phyloP scores from a whole-genome alignment of 495 filamentous ascomycete genomes.

The Peziza echinospora region DNA sequence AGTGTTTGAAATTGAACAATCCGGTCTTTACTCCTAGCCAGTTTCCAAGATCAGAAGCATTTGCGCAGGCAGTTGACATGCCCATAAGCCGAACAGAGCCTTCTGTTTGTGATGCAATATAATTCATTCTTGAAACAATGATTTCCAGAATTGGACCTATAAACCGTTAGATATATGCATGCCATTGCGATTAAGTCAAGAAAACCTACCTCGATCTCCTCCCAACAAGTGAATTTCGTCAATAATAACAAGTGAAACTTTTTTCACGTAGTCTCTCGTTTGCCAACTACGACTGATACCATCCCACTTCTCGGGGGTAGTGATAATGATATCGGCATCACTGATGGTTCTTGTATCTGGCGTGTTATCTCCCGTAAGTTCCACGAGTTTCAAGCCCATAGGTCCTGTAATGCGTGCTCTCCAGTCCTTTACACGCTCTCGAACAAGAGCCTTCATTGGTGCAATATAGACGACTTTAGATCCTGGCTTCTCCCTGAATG shows the following conservation, averaged over 20 bases:
- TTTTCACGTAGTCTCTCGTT: slow-evolving; percentile 80
- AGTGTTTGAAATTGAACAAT: slow-evolving; percentile 92
- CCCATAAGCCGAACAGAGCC: slow-evolving; percentile 74
- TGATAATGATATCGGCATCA: slow-evolving; percentile 94
- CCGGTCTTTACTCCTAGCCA: slow-evolving; percentile 97
- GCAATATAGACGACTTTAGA: slow-evolving; percentile 98
- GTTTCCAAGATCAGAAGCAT: slow-evolving; percentile 79
- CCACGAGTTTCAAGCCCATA: slow-evolving; percentile 78
- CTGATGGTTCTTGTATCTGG: slow-evolving; percentile 87
- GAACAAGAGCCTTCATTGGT: slow-evolving; percentile 95
- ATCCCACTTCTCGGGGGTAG: slow-evolving; percentile 98
- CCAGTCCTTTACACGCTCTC: slow-evolving; percentile 95
- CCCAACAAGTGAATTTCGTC: slow-evolving; percentile 96
- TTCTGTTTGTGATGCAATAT: slow-evolving; percentile 84
- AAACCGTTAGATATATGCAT: no score
- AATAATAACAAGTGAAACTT: slow-evolving; percentile 92
- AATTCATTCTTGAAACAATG: slow-evolving; percentile 98
- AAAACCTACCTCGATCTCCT: slow-evolving; percentile 58
- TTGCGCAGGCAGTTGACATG: slow-evolving; percentile 96
- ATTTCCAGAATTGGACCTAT: slow-evolving; percentile 81
- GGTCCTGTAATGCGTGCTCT: slow-evolving; percentile 56
- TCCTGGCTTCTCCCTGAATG: slow-evolving; percentile 82
- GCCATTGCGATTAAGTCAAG: no score
- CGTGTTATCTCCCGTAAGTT: slow-evolving; percentile 95
- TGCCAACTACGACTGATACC: slow-evolving; percentile 98